Conservation (phyloP, 192 early-diverging fungal species). For the Chytriomyces sp. region DNA sequence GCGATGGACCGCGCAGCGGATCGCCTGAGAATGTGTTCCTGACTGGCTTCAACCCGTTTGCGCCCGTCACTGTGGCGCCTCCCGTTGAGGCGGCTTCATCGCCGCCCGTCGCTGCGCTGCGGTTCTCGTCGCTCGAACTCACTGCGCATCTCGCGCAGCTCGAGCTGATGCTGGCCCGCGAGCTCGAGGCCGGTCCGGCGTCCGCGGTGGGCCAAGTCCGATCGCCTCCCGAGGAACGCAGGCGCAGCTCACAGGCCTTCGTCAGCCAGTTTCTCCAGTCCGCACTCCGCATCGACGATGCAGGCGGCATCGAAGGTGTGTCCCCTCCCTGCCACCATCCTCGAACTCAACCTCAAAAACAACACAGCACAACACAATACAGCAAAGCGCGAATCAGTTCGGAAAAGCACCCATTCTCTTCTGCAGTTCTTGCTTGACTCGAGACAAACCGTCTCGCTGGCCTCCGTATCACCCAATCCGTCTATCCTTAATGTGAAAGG, state of each 20-base stretch:
- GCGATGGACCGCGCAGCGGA: too few species aligned
- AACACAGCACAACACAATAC: neutral
- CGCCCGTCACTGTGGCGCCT: neutral
- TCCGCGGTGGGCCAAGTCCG: neutral
- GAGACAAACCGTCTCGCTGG: neutral
- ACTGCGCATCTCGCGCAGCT: neutral
- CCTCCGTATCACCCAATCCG: slow-evolving; percentile 6
- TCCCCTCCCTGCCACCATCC: too few species aligned
- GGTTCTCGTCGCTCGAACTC: slow-evolving; percentile 14
- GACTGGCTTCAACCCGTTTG: slow-evolving; percentile 20
- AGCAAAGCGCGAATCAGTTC: slow-evolving; percentile 14
- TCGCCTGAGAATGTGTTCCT: too few species aligned
- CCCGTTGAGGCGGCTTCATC: neutral
- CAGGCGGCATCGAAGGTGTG: too few species aligned
- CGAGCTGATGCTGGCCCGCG: slow-evolving; percentile 11
- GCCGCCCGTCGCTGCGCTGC: neutral
- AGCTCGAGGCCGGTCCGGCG: too few species aligned
- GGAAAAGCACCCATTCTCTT: slow-evolving; percentile 19
- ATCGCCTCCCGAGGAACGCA: neutral
- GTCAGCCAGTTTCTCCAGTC: slow-evolving; percentile 1
- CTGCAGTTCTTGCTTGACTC: slow-evolving; percentile 27
- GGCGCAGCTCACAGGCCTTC: neutral
- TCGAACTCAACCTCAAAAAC: neutral
- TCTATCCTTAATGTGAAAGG: slow-evolving; percentile 2
- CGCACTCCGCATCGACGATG: neutral